A percentile compares a stretch with the other conserved stretches of the same genome.
These are phyloP conservation scores for Drosera spatulata DNA, from an alignment of 179 eudicot genomes.

Conservation along the genomic window DNA sequence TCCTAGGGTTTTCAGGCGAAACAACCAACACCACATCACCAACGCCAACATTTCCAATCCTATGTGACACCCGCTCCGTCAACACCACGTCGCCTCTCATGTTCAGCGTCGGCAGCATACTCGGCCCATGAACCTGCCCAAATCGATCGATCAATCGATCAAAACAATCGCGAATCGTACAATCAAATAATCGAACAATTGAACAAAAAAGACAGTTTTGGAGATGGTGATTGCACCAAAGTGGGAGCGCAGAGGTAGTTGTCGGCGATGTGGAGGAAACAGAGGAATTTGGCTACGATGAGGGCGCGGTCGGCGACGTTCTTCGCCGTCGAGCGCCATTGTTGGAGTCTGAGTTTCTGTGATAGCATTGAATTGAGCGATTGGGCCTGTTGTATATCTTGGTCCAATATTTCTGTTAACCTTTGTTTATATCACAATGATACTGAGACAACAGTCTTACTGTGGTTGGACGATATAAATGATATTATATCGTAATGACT, in stretches of 20 bases:
- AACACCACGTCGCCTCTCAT: slow-evolving; percentile 69
- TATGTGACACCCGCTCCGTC: slow-evolving; percentile 46
- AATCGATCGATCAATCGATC: too few species aligned
- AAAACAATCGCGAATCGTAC: too few species aligned
- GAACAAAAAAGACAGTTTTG: too few species aligned
- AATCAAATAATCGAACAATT: too few species aligned
- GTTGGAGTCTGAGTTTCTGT: not conserved
- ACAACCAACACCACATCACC: slow-evolving; percentile 65
- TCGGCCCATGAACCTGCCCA: slow-evolving; percentile 69
- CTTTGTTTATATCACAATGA: too few species aligned
- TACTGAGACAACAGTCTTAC: too few species aligned
- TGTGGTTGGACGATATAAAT: too few species aligned
- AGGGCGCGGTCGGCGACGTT: slow-evolving; percentile 37
- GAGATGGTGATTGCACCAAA: slow-evolving; percentile 3
- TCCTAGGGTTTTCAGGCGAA: slow-evolving; percentile 65
- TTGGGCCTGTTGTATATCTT: too few species aligned
- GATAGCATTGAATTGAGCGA: too few species aligned
- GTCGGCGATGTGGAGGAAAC: slow-evolving; percentile 57
- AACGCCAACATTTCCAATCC: slow-evolving; percentile 37
- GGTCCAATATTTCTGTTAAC: too few species aligned
- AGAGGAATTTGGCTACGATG: slow-evolving; percentile 52
- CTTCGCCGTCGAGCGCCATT: slow-evolving; percentile 36
- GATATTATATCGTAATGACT: too few species aligned
- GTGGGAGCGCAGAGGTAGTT: slow-evolving; percentile 52
- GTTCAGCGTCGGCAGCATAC: slow-evolving; percentile 88